Percentiles rank a stretch among this genome's conserved stretches.
These are phyloP conservation scores for Loxodes magnus DNA, from an alignment of 73 alveolate genomes.

Conservation along the genomic window DNA sequence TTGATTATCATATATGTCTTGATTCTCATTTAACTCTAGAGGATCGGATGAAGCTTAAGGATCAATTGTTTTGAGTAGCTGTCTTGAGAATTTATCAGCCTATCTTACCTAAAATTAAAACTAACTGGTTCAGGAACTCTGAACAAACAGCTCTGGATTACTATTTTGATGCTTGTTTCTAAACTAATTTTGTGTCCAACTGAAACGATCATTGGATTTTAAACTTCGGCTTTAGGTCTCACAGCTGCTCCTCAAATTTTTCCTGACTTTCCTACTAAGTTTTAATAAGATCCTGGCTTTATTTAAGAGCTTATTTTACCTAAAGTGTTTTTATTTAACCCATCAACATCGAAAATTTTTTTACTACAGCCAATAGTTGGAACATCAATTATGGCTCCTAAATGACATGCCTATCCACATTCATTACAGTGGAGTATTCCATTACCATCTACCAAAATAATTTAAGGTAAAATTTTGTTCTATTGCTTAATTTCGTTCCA, in stretches of 20 bases:
- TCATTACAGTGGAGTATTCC: conserved; percentile 86
- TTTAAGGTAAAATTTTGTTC: conserved; percentile 84
- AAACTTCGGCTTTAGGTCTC: conserved; percentile 59
- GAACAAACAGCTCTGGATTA: conserved; percentile 39
- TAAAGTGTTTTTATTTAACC: conserved; percentile 61
- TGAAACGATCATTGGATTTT: conserved; percentile 74
- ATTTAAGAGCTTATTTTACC: conserved; percentile 40
- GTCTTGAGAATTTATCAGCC: conserved; percentile 38
- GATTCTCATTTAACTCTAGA: too few species aligned
- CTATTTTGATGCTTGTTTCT: conserved; percentile 68
- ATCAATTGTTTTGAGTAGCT: too few species aligned
- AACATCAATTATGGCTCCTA: conserved; percentile 74
- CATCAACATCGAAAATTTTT: conserved; percentile 88
- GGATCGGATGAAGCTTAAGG: too few species aligned
- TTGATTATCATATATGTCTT: too few species aligned
- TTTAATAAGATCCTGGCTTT: conserved; percentile 57
- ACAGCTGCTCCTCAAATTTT: conserved; percentile 81
- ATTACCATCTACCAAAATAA: conserved; percentile 88
- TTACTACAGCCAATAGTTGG: conserved; percentile 91
- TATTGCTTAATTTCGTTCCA: too few species aligned
- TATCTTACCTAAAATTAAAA: too few species aligned
- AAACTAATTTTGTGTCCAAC: conserved; percentile 75
- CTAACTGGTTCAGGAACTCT: conserved; percentile 90
- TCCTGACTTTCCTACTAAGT: conserved; percentile 69
- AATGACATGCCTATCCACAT: conserved; percentile 92